Percentiles rank a stretch among this genome's conserved stretches.
Conservation (phyloP, 768 basidiomycete species). For the Porphyrellus cyaneotinctus region DNA sequence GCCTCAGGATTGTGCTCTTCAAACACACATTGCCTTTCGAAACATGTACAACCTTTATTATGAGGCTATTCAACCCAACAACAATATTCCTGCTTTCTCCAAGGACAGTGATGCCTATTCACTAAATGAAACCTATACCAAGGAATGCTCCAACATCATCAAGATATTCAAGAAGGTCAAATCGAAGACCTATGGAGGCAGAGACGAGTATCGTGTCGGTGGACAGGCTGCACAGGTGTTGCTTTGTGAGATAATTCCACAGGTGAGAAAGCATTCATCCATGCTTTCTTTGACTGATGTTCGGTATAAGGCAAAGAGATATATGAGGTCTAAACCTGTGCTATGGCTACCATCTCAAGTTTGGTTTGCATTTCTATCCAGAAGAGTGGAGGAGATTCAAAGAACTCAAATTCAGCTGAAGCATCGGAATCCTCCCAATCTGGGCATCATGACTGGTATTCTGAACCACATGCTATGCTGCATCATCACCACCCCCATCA, state of each 20-base stretch:
- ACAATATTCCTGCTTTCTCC: not conserved
- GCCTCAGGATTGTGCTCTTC: not conserved
- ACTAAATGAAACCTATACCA: too few relatives aligned
- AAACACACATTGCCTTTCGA: conserved; percentile 11
- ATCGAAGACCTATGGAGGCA: not conserved
- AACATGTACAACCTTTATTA: conserved; percentile 19
- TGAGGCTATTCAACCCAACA: conserved; percentile 4
- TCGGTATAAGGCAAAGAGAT: not conserved
- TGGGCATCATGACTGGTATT: conserved; percentile 7
- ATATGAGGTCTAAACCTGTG: not conserved
- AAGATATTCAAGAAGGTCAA: not conserved
- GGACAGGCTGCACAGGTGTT: not conserved
- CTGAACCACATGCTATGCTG: conserved; percentile 6
- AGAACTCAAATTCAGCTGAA: not conserved
- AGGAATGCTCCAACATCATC: not conserved
- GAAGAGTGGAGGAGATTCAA: not conserved
- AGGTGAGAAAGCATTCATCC: not conserved
- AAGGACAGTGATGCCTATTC: not conserved
- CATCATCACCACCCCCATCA: not conserved
- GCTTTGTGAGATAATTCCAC: not conserved
- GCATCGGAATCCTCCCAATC: conserved; percentile 3
- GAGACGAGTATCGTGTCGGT: not conserved
- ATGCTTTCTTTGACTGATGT: not conserved
- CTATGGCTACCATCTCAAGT: conserved; percentile 2
- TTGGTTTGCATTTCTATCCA: conserved; percentile 1